Evolutionary conservation across 768 basidiomycete genomes (phyloP).

Genomic region (Termitomyces sp.): DNA sequence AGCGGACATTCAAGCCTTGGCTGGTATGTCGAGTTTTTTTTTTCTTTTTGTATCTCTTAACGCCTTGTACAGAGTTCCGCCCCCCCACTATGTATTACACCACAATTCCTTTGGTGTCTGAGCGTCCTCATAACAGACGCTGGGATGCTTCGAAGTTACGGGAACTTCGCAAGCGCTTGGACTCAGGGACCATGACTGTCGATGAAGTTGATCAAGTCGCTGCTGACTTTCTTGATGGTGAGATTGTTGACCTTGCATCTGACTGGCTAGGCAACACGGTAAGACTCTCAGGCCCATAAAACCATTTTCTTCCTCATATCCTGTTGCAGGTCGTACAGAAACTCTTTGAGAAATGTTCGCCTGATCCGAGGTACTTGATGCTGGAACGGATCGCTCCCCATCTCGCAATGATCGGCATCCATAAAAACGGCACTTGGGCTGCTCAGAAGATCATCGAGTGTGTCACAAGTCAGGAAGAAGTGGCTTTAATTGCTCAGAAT

Average conservation of each 20-base stretch:
- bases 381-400: slow-evolving; percentile 91
- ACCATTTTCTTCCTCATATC: slow-evolving; percentile 4
- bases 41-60: not conserved
- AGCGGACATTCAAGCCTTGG: slow-evolving; percentile 76
- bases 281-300: slow-evolving; percentile 16
- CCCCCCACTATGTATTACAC: slow-evolving; percentile 96
- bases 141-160: slow-evolving; percentile 94
- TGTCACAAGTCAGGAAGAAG: slow-evolving; percentile 81
- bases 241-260: slow-evolving; percentile 91
- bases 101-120: slow-evolving; percentile 85
- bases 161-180: slow-evolving; percentile 90
- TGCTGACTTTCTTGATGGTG: slow-evolving; percentile 86
- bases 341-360: slow-evolving; percentile 86
- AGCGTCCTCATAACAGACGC: slow-evolving; percentile 77
- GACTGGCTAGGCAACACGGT: slow-evolving; percentile 99
- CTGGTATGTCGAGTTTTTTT: slow-evolving; percentile 56
- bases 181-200: slow-evolving; percentile 77
- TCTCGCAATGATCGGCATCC: slow-evolving; percentile 95
- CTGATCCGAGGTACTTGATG: slow-evolving; percentile 77
- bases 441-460: slow-evolving; percentile 99
- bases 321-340: slow-evolving; percentile 82
- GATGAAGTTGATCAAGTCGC: slow-evolving; percentile 91
- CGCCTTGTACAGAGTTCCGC: slow-evolving; percentile 67
- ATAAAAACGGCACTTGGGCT: slow-evolving; percentile 99
- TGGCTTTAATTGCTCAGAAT: slow-evolving; percentile 78